phyloP scores from a whole-genome alignment of 257 asterid species.

The Lycium barbarum region DNA sequence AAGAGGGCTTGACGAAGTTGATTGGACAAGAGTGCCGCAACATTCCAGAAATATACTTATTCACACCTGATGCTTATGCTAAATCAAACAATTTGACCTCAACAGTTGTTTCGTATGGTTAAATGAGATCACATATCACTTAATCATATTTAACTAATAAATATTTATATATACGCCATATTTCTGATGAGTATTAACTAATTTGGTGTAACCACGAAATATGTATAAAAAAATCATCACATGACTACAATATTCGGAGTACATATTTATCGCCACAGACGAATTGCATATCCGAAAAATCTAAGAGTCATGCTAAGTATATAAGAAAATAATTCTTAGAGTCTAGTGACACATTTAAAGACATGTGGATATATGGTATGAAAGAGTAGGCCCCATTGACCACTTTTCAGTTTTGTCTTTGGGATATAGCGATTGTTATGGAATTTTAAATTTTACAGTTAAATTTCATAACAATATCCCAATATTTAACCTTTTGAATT shows the following conservation, averaged over 20 bases:
- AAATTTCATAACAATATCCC: too few species aligned
- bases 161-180: too few species aligned
- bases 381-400: not conserved
- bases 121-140: too few species aligned
- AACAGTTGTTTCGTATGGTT: too few species aligned
- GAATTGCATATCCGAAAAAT: too few species aligned
- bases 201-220: not conserved
- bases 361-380: not conserved
- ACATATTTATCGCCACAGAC: accelerated
- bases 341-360: not conserved
- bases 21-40: slow-evolving; percentile 39
- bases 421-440: too few species aligned
- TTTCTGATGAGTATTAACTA: not conserved
- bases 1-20: slow-evolving; percentile 41
- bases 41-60: not conserved
- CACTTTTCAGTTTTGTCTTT: too few species aligned
- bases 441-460: too few species aligned
- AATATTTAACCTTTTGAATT: too few species aligned
- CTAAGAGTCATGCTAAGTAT: accelerated
- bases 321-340: not conserved
- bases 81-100: not conserved
- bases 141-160: too few species aligned
- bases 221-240: too few species aligned
- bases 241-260: not conserved
- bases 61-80: not conserved